Percentiles rank a stretch among this genome's conserved stretches.
Conservation (phyloP, 495 filamentous ascomycete species). For the Parathielavia hyrcaniae region DNA sequence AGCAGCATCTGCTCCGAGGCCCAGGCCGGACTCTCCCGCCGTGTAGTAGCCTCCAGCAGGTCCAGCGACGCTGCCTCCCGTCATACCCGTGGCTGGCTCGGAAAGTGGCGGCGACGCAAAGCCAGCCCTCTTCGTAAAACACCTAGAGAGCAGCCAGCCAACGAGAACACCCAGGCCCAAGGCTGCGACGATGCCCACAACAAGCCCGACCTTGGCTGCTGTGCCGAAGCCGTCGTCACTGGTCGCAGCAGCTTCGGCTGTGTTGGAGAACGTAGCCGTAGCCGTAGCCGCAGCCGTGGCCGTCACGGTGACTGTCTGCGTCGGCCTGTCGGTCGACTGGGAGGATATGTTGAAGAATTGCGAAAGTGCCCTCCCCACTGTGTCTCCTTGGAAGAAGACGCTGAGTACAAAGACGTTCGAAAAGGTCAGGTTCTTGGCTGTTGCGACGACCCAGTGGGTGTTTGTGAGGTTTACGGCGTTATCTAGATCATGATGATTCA, state of each 20-base stretch:
- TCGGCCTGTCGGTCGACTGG: background rate
- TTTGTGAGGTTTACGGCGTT: background rate
- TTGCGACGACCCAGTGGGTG: background rate
- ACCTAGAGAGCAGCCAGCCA: background rate
- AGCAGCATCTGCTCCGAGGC: no score
- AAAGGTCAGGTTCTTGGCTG: background rate
- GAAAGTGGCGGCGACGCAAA: no score
- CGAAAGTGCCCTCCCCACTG: background rate
- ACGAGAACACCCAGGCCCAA: background rate
- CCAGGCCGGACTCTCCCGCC: background rate
- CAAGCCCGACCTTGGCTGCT: background rate
- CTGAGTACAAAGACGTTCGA: background rate
- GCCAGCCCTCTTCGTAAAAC: background rate
- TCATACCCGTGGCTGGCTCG: background rate
- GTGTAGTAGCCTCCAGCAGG: background rate
- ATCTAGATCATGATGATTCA: no score
- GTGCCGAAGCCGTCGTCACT: background rate
- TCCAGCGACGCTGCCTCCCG: background rate
- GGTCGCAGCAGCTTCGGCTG: background rate
- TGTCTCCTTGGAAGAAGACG: constrained; percentile 2
- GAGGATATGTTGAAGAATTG: background rate
- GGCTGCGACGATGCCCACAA: background rate
- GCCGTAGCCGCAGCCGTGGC: background rate
- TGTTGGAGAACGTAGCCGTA: background rate
- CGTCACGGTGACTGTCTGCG: background rate